A percentile compares a stretch with the other conserved stretches of the same genome.
Evolutionary conservation across 1,284 basidiomycete species (phyloP).

Genomic region (Ustilago loliicola): DNA sequence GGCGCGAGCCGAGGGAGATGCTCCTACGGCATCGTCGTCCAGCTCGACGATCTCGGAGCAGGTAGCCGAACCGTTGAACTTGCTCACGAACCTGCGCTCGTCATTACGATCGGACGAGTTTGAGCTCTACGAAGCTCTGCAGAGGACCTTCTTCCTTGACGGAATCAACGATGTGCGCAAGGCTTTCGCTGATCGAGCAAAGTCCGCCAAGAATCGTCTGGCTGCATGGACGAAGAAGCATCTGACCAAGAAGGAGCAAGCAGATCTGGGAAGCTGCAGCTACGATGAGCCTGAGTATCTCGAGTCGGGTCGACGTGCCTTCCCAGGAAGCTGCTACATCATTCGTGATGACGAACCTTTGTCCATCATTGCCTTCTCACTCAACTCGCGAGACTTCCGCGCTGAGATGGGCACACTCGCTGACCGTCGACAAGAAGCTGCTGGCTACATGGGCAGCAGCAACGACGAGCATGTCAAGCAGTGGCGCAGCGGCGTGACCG

Average conservation of each 20-base stretch:
- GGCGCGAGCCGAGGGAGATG: neutral
- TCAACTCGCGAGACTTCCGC: constrained; percentile 61
- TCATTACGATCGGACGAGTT: constrained; percentile 59
- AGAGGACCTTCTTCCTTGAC: constrained; percentile 39
- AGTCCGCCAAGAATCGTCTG: constrained; percentile 58
- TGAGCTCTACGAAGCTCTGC: constrained; percentile 60
- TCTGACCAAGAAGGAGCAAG: constrained; percentile 51
- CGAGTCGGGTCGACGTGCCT: constrained; percentile 43
- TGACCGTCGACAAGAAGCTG: constrained; percentile 29
- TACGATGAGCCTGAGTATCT: constrained; percentile 60
- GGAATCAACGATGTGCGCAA: constrained; percentile 61
- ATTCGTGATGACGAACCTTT: constrained; percentile 64
- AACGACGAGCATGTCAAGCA: constrained; percentile 51
- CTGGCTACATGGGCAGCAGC: constrained; percentile 44
- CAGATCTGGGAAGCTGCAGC: constrained; percentile 32
- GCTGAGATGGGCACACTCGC: constrained; percentile 42
- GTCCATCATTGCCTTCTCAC: constrained; percentile 63
- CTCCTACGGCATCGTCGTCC: constrained; percentile 6
- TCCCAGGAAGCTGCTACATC: constrained; percentile 56
- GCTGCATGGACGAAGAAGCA: constrained; percentile 62
- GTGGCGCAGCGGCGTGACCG: constrained; percentile 51
- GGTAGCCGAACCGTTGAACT: constrained; percentile 39
- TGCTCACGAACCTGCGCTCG: constrained; percentile 44
- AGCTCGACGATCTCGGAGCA: constrained; percentile 25
- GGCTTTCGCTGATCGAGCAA: constrained; percentile 57